A percentile compares a stretch with the other conserved stretches of the same genome.
Conservation (phyloP, 768 basidiomycete genomes). For the Hirschioporus abietinus region DNA sequence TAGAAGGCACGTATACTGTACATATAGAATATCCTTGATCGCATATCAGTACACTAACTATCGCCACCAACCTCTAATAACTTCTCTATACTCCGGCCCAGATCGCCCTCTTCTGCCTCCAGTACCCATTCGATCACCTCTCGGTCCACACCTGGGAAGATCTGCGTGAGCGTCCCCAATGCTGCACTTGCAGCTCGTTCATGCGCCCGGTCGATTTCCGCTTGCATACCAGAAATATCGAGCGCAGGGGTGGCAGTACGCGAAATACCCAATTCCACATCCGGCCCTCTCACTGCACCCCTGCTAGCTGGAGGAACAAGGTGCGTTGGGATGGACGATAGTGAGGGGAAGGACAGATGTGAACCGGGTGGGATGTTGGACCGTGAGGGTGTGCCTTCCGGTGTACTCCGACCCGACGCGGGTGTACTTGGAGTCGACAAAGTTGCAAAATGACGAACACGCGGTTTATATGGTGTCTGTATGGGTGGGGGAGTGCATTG, state of each 20-base stretch:
- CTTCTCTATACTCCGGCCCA: slow-evolving; percentile 86
- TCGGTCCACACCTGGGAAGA: slow-evolving; percentile 77
- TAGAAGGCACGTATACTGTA: too few species aligned
- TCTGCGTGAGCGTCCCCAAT: slow-evolving; percentile 74
- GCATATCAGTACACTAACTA: background rate
- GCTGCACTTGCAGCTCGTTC: slow-evolving; percentile 68
- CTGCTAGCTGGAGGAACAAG: slow-evolving; percentile 36
- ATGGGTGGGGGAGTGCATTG: slow-evolving; percentile 18
- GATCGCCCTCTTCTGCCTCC: slow-evolving; percentile 83
- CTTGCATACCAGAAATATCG: slow-evolving; percentile 65
- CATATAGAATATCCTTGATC: too few species aligned
- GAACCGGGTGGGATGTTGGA: slow-evolving; percentile 12
- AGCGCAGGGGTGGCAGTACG: slow-evolving; percentile 29
- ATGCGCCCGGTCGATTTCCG: slow-evolving; percentile 74
- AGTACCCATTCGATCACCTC: slow-evolving; percentile 88
- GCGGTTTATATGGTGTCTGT: slow-evolving; percentile 71
- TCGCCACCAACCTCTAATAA: slow-evolving; percentile 64
- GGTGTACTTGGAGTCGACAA: slow-evolving; percentile 28
- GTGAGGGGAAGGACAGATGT: slow-evolving; percentile 44
- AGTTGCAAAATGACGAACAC: slow-evolving; percentile 52
- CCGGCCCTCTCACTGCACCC: slow-evolving; percentile 11
- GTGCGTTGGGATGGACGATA: slow-evolving; percentile 23
- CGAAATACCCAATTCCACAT: slow-evolving; percentile 25
- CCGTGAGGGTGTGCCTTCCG: slow-evolving; percentile 51
- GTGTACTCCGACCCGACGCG: slow-evolving; percentile 25